These are phyloP conservation scores for Leccinum uliginosum DNA, from an alignment of 768 basidiomycete genomes.

Conservation along the genomic window DNA sequence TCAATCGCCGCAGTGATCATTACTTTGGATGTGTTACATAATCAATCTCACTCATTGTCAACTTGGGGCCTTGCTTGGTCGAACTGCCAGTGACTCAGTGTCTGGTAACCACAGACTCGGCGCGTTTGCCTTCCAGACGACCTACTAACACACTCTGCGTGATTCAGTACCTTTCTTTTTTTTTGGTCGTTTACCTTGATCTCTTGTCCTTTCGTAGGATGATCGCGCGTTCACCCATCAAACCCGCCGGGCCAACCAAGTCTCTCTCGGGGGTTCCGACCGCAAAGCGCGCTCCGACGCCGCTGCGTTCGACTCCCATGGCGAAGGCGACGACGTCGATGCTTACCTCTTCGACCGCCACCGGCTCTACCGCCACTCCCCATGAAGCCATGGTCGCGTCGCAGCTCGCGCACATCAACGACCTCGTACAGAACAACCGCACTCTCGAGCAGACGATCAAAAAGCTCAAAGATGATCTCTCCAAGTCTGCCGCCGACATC, in stretches of 20 bases:
- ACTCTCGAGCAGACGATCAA: conserved; percentile 58
- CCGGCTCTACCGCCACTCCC: conserved; percentile 30
- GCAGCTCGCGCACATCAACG: conserved; percentile 65
- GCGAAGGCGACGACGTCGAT: conserved; percentile 23
- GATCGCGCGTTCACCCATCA: conserved; percentile 29
- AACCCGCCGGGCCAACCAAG: conserved; percentile 7
- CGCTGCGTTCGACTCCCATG: conserved; percentile 16
- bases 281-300: conserved; percentile 18
- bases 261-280: conserved; percentile 4
- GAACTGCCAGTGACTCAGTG: not conserved
- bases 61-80: not conserved
- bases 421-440: conserved; percentile 66
- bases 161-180: not conserved
- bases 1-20: no score
- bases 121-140: not conserved
- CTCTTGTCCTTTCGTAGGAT: conserved; percentile 10
- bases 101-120: conserved; percentile 2
- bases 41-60: not conserved
- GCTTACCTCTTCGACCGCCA: conserved; percentile 25
- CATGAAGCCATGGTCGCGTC: conserved; percentile 51
- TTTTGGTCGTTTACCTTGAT: not conserved
- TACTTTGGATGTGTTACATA: not conserved
- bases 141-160: conserved; percentile 1
- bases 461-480: conserved; percentile 48
- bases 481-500: conserved; percentile 26